Base-by-base conservation (phyloP, 169 alveolate genomes). In the Plasmodium berghei region DNA sequence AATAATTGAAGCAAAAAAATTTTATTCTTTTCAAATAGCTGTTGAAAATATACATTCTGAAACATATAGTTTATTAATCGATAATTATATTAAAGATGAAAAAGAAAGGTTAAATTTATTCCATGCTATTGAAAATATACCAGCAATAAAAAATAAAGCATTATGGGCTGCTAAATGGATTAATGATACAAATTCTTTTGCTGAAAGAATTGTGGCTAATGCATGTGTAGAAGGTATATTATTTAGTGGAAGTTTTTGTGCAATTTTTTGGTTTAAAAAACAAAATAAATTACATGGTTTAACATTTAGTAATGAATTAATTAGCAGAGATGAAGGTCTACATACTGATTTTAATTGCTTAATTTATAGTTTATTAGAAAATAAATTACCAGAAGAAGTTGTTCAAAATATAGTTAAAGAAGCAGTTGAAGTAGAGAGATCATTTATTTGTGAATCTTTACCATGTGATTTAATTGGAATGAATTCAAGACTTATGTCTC, bases 311-410 rank as follows among this genome's bases (percentile, higher is more conserved):
- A 97, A 99, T 94, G 99, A 99, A 93, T 94, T 98, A 56, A 98
- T 98, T 64, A 93, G 98, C 34, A 96, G 99, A 77, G 99, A 98
- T 88, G 99, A 98, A 94, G 99, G 99, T 1, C 93, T 99, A 54
- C 99, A 99, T 92, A 99, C 99, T 16, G 99, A 99, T 91, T 99
- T 99, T 90, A 99, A 99, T 22, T 98, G 99, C 93, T 93, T 98
- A 66, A 90, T 98, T 46, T 98, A 99, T 96, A 95, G 97, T 59
- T 93, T 96, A 87, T 93, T 98, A 24, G 94, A 94, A 86, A 94
- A 96, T 92, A 96, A 96, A 85, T 93, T 98, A 12, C 97, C 99
- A 2, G 96, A 94, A 48, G 96, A 95, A 26, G 94, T 97, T 89
- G 98, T 98, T 34, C 97, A 97, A 73, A 96, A 95, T 87, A 98